Evolutionary conservation across 2,329 filamentous ascomycete species (phyloP), one percentile per base, ranked within the genome.

Genomic region (Aspergillus fijiensis): DNA sequence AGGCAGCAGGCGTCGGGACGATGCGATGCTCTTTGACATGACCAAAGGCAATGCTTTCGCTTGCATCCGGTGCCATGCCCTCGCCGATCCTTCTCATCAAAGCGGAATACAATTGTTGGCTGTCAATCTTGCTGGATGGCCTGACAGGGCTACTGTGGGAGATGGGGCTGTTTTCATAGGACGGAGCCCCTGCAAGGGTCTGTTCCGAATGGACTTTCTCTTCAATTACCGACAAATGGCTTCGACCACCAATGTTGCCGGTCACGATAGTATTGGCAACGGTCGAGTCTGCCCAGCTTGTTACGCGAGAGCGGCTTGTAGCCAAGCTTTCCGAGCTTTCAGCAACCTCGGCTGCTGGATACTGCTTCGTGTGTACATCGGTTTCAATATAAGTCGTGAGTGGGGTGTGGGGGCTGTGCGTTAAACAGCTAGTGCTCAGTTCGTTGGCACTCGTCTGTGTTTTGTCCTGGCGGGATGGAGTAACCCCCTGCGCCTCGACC

Each of bases 221-320:
- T 54, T 79, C 70, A 31, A 81, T 79, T 39, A 80, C 73, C 12
- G 77, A 79, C 23, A 81, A 65, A 10, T 74, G 71, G 57, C 77
- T 75, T 12, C 69, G 69, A 48, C 75, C 72, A 5, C 70, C 68
- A 31, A 67, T 60, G 21, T 69, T 73, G 23, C 72, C 69, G 11
- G 71, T 70, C n/a, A 66, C 64, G 29, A 78, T 65, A 5, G 78
- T 80, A 58, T 77, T 77, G 49, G 72, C 70, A n/a, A 71, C 71
- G 2, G 76, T 80, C 3, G 80, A 81, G 61, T 81, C 73, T 39
- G 80, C 76, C 80, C 79, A 81, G 64, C 79, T 82, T 14, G 78
- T 80, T n/a, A 80, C 77, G 29, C 79, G 77, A 33, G 80, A 81
- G 33, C 68, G 69, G 10, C 70, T 73, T 3, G 73, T 76, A 48